phyloP scores from a whole-genome alignment of 148 eudicot genomes.

The Dysphania ambrosioides region DNA sequence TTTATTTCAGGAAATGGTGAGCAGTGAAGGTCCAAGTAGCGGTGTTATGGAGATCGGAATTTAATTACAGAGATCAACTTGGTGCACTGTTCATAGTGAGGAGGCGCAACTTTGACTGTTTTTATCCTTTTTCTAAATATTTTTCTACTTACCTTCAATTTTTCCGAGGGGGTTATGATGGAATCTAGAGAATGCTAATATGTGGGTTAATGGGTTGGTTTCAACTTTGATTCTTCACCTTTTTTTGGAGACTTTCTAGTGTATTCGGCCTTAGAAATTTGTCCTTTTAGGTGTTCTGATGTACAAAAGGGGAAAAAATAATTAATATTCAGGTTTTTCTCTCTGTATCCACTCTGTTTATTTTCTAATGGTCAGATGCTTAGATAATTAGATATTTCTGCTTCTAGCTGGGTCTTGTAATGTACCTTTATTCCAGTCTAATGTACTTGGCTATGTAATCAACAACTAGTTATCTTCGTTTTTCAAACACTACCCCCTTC shows the following conservation, averaged over 20 bases:
- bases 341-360: too few relatives aligned
- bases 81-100: conserved; percentile 29
- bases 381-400: conserved; percentile 27
- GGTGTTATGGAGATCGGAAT: conserved; percentile 45
- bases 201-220: conserved; percentile 26
- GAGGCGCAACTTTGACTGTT: conserved; percentile 29
- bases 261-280: conserved; percentile 16
- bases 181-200: conserved; percentile 29
- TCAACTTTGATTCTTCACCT: conserved; percentile 21
- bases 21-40: conserved; percentile 41
- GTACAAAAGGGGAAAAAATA: conserved; percentile 26
- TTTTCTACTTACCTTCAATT: conserved; percentile 20
- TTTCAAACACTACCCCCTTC: neutral
- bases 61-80: conserved; percentile 29
- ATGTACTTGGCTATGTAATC: conserved; percentile 27
- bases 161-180: conserved; percentile 28
- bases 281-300: conserved; percentile 28
- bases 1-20: conserved; percentile 36
- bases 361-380: neutral
- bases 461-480: neutral
- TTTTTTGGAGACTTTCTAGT: conserved; percentile 21
- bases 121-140: neutral
- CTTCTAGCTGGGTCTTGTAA: conserved; percentile 18
- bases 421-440: conserved; percentile 21
- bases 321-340: conserved; percentile 3